A percentile compares a stretch with the other conserved stretches of the same genome.
These are phyloP conservation scores for Russula lepida DNA, from an alignment of 768 basidiomycete species.

Conservation along the genomic window DNA sequence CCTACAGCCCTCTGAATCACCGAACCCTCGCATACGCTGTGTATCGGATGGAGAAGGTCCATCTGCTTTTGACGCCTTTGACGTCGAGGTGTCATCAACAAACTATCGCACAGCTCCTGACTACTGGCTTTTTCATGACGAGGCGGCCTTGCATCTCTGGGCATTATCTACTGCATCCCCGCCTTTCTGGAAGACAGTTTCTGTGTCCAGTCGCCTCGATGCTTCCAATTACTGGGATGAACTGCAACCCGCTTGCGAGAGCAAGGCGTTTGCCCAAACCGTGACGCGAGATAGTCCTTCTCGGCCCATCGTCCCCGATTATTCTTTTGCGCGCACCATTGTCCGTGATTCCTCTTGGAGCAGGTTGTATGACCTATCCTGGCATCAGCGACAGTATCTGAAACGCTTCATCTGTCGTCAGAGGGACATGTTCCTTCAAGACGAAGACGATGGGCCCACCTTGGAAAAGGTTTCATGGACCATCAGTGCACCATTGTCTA, in stretches of 20 bases:
- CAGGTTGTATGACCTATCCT: constrained; percentile 50
- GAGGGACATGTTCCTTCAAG: constrained; percentile 42
- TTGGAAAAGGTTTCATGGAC: constrained; percentile 45
- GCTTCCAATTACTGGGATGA: constrained; percentile 50
- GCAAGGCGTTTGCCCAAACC: constrained; percentile 27
- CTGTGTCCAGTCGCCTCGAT: constrained; percentile 33
- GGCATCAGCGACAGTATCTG: constrained; percentile 62
- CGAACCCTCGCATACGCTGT: constrained; percentile 40
- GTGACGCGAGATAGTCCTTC: constrained; percentile 19
- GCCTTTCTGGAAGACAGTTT: constrained; percentile 46
- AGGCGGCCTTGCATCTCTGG: constrained; percentile 55
- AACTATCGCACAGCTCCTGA: constrained; percentile 42
- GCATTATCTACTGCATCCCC: constrained; percentile 41
- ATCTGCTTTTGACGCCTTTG: constrained; percentile 37
- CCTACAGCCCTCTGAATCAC: constrained; percentile 38
- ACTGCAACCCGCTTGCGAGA: constrained; percentile 41
- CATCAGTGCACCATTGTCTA: constrained; percentile 46
- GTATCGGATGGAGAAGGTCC: constrained; percentile 36
- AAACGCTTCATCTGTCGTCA: constrained; percentile 39
- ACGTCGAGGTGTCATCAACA: constrained; percentile 38
- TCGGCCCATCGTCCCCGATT: constrained; percentile 24
- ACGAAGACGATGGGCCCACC: constrained; percentile 33
- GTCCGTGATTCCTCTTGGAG: constrained; percentile 55
- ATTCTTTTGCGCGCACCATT: constrained; percentile 40
- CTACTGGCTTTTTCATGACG: constrained; percentile 55